A percentile compares a stretch with the other conserved stretches of the same genome.
Conservation (phyloP, 176 grass and related monocot species). For the Hordeum marinum region DNA sequence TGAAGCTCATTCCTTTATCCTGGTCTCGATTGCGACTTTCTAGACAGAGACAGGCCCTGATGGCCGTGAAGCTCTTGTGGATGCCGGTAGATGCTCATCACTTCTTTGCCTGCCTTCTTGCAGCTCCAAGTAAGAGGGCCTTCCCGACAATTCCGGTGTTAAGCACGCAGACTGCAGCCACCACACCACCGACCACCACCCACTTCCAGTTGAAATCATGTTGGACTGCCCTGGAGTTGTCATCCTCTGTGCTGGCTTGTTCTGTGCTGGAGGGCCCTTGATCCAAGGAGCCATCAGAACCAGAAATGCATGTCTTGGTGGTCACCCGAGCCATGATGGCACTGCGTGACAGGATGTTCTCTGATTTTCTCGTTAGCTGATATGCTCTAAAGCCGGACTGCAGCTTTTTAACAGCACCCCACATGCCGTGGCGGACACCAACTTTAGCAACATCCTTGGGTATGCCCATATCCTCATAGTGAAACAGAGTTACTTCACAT, state of each 20-base stretch:
- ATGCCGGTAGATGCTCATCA: conserved; percentile 24
- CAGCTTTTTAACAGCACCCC: conserved; percentile 91
- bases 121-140: conserved; percentile 63
- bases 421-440: conserved; percentile 92
- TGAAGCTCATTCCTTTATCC: neutral
- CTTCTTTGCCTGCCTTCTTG: conserved; percentile 64
- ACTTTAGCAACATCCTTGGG: conserved; percentile 93
- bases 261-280: neutral
- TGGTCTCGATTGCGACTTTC: neutral
- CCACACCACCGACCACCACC: conserved; percentile 66
- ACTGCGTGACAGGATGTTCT: conserved; percentile 45
- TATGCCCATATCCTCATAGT: conserved; percentile 98
- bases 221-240: conserved; percentile 17
- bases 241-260: conserved; percentile 17
- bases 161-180: conserved; percentile 62
- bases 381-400: conserved; percentile 87
- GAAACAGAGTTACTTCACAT: conserved; percentile 89
- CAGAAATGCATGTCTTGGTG: conserved; percentile 43
- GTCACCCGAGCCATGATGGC: conserved; percentile 57
- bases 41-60: neutral
- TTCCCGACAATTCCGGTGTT: conserved; percentile 74
- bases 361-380: conserved; percentile 50
- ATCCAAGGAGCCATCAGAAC: conserved; percentile 12
- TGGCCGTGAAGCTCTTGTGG: neutral
- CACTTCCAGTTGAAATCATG: conserved; percentile 86